phyloP scores from a whole-genome alignment of 768 basidiomycete species.

The Mycena chlorophos region DNA sequence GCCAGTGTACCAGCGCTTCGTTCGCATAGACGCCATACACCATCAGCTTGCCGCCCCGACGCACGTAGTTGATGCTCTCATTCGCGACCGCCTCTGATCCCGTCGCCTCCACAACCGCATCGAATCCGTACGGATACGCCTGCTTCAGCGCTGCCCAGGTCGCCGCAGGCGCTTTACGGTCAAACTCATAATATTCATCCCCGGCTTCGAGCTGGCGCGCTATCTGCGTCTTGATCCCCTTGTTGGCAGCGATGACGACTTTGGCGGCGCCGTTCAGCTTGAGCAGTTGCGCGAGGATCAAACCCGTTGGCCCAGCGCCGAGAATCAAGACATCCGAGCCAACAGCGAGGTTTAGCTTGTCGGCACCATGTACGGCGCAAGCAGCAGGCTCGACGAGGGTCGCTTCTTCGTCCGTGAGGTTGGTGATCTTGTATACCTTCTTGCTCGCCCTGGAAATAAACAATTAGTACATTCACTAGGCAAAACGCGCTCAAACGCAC shows the following conservation, averaged over 20 bases:
- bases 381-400: conserved; percentile 77
- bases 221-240: conserved; percentile 88
- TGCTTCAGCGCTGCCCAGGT: conserved; percentile 78
- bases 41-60: conserved; percentile 68
- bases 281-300: conserved; percentile 84
- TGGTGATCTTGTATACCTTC: conserved; percentile 74
- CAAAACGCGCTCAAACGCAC: conserved; percentile 38
- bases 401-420: conserved; percentile 75
- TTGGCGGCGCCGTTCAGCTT: conserved; percentile 82
- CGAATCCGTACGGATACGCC: conserved; percentile 85
- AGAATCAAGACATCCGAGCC: conserved; percentile 73
- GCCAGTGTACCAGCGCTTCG: conserved; percentile 66
- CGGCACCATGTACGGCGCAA: conserved; percentile 79
- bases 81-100: conserved; percentile 73
- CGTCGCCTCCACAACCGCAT: conserved; percentile 61
- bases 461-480: neutral
- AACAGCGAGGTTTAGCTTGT: conserved; percentile 67
- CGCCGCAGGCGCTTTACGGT: conserved; percentile 66
- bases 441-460: conserved; percentile 51
- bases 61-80: conserved; percentile 72
- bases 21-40: conserved; percentile 79
- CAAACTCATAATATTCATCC: conserved; percentile 86
- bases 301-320: conserved; percentile 80
- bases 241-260: conserved; percentile 85
- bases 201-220: conserved; percentile 76